A percentile compares a stretch with the other conserved stretches of the same genome.
Evolutionary conservation across 2,329 filamentous ascomycete genomes (phyloP).

Genomic region (Scytalidium lignicola): DNA sequence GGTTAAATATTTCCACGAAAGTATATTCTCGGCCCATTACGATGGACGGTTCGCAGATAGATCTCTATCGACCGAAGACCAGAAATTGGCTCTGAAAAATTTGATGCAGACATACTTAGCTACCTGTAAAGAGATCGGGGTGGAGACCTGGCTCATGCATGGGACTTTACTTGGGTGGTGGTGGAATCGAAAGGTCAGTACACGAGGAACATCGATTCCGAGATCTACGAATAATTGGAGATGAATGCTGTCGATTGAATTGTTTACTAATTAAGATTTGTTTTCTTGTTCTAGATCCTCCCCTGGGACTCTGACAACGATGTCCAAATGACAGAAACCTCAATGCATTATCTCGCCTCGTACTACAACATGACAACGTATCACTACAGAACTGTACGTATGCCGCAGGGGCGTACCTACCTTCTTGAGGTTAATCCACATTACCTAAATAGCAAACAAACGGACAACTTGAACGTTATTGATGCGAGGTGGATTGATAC

Average conservation of each 20-base stretch:
- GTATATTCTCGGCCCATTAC: conserved; percentile 33
- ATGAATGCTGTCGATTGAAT: no score
- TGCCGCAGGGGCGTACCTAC: conserved; percentile 46
- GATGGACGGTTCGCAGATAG: conserved; percentile 35
- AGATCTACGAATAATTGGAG: no score
- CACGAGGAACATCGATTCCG: no score
- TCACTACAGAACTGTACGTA: conserved; percentile 26
- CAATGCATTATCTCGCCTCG: conserved; percentile 46
- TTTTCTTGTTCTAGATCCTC: conserved; percentile 48
- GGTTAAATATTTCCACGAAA: conserved; percentile 32
- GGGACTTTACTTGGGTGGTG: conserved; percentile 83
- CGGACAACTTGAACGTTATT: conserved; percentile 71
- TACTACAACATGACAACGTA: conserved; percentile 39
- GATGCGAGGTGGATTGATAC: conserved; percentile 81
- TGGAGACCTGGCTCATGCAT: conserved; percentile 57
- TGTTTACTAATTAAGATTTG: no score
- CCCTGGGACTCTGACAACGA: conserved; percentile 84
- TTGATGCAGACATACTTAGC: conserved; percentile 72
- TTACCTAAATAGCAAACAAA: conserved; percentile 55
- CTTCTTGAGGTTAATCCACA: conserved; percentile 75
- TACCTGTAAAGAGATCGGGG: conserved; percentile 55
- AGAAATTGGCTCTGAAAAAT: conserved; percentile 52
- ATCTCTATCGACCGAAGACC: conserved; percentile 36
- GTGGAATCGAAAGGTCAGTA: conserved; percentile 58
- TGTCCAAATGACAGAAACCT: conserved; percentile 43